Conservation (phyloP, 2,329 filamentous ascomycete genomes). For the Apiospora koreana region DNA sequence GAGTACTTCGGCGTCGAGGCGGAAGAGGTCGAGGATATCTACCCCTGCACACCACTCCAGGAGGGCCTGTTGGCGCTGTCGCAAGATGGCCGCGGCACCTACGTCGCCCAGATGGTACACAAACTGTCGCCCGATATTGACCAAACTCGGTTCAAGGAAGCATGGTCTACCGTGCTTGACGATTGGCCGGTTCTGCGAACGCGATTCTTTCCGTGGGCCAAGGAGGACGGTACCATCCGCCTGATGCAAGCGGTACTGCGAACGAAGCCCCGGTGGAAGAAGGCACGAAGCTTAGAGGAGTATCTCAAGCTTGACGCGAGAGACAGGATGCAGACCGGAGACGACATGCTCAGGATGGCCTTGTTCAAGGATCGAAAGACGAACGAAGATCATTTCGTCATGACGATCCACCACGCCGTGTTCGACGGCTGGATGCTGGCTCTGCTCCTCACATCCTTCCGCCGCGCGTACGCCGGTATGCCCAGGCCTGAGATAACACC, state of each 20-base stretch:
- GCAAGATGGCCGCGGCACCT: conserved; percentile 21
- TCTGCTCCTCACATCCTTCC: background rate
- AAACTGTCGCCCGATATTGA: conserved; percentile 11
- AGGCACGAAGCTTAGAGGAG: background rate
- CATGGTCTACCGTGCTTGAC: conserved; percentile 13
- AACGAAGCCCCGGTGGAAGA: background rate
- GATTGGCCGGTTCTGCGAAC: background rate
- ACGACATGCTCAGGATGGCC: background rate
- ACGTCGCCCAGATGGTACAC: conserved; percentile 26
- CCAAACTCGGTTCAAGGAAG: conserved; percentile 17
- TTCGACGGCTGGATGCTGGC: conserved; percentile 16
- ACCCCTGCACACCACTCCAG: conserved; percentile 31
- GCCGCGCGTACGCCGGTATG: background rate
- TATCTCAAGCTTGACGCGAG: background rate
- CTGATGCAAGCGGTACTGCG: background rate
- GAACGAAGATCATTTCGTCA: conserved; percentile 11
- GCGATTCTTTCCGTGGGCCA: background rate
- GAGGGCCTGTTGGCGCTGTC: conserved; percentile 31
- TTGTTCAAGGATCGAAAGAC: background rate
- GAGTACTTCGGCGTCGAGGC: conserved; percentile 12
- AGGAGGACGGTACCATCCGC: background rate
- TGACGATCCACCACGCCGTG: conserved; percentile 14
- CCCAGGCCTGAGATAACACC: background rate
- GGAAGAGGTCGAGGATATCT: conserved; percentile 26
- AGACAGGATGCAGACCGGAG: background rate